Conservation (phyloP, 805 yeast species). For the Metschnikowia peoriensis region DNA sequence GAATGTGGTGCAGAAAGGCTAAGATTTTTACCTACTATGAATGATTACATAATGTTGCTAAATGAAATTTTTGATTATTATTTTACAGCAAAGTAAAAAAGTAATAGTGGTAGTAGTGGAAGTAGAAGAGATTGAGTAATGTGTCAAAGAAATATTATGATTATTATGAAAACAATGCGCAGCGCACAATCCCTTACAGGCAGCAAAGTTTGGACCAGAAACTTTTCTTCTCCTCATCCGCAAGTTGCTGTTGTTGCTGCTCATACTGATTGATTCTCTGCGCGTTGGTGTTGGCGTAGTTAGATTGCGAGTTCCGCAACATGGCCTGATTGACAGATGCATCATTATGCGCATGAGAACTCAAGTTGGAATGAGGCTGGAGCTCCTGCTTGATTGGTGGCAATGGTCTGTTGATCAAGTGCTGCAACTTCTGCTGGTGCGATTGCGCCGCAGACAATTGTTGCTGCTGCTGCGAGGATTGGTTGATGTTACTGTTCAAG, state of each 20-base stretch:
- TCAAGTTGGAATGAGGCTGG: conserved; percentile 20
- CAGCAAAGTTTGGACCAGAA: conserved; percentile 46
- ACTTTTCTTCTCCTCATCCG: conserved; percentile 37
- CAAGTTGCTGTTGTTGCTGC: conserved; percentile 39
- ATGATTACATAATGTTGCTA: conserved; percentile 9
- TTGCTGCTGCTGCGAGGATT: conserved; percentile 18
- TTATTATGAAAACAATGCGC: background rate
- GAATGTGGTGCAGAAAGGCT: conserved; percentile 9
- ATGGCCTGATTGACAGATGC: conserved; percentile 23
- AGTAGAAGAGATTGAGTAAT: too few relatives aligned
- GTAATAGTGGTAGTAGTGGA: too few relatives aligned
- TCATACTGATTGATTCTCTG: conserved; percentile 33
- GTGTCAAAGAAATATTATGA: too few relatives aligned
- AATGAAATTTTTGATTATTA: background rate
- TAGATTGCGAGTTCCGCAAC: conserved; percentile 22
- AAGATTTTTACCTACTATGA: background rate
- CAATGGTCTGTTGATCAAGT: conserved; percentile 47
- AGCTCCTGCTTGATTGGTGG: conserved; percentile 47
- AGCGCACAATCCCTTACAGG: conserved; percentile 21
- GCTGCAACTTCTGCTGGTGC: conserved; percentile 48
- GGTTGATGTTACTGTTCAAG: conserved; percentile 24
- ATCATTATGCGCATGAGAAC: conserved; percentile 18
- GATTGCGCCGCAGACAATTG: conserved; percentile 46
- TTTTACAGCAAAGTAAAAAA: too few relatives aligned
- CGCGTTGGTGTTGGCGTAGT: conserved; percentile 22